phyloP scores from a whole-genome alignment of 768 basidiomycete genomes.

The Favolaschia claudopus region DNA sequence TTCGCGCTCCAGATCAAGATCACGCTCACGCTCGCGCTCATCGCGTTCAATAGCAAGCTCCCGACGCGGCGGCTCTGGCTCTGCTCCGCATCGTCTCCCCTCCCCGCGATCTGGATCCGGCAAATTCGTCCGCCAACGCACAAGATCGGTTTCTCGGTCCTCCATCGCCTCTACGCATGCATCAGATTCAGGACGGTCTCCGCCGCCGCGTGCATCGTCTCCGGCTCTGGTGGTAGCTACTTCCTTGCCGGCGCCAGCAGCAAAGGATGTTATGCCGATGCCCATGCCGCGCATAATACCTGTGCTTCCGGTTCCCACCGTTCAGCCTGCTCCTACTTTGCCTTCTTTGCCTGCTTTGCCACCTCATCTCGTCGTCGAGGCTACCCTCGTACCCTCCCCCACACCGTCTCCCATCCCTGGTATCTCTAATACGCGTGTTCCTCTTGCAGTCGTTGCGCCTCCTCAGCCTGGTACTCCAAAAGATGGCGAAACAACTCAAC shows the following conservation, averaged over 20 bases:
- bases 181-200: conserved; percentile 50
- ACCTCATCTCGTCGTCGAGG: not conserved
- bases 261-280: too few relatives aligned
- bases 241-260: too few relatives aligned
- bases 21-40: conserved; percentile 42
- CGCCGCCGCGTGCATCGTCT: conserved; percentile 27
- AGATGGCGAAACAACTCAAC: not conserved
- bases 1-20: conserved; percentile 12
- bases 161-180: conserved; percentile 62
- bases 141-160: conserved; percentile 58
- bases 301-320: conserved; percentile 20
- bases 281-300: too few relatives aligned
- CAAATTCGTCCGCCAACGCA: conserved; percentile 40
- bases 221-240: conserved; percentile 6
- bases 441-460: not conserved
- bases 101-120: conserved; percentile 28
- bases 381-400: too few relatives aligned
- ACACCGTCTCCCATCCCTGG: conserved; percentile 14
- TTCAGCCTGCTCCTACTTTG: conserved; percentile 5
- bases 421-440: not conserved
- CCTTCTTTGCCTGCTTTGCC: not conserved
- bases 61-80: not conserved
- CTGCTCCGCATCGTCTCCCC: conserved; percentile 21
- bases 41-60: conserved; percentile 17
- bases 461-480: not conserved